phyloP scores from a whole-genome alignment of 768 basidiomycete genomes.

The Boletus reticulatus region DNA sequence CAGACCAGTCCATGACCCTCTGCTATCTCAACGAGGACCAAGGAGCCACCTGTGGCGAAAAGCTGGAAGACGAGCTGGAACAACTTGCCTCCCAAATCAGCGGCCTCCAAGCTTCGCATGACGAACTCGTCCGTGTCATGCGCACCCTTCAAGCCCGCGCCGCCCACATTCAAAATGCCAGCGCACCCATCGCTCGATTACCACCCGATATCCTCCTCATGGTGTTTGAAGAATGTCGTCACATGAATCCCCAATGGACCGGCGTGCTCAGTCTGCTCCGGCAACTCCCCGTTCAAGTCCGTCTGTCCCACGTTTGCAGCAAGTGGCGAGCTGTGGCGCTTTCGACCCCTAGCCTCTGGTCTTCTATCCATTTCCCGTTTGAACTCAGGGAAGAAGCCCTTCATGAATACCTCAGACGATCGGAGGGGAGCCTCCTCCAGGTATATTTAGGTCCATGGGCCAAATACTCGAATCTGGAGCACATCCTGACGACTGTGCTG shows the following conservation, averaged over 20 bases:
- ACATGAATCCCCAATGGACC: conserved; percentile 31
- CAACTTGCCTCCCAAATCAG: conserved; percentile 25
- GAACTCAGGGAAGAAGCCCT: conserved; percentile 29
- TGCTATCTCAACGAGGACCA: conserved; percentile 21
- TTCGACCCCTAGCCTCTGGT: conserved; percentile 34
- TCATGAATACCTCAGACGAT: conserved; percentile 33
- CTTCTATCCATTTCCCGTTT: conserved; percentile 31
- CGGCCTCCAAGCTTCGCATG: conserved; percentile 28
- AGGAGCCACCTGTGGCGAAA: neutral
- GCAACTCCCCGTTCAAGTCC: conserved; percentile 33
- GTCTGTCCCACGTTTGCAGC: conserved; percentile 33
- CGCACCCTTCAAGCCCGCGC: conserved; percentile 28
- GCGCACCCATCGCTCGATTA: conserved; percentile 28
- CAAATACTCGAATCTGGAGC: conserved; percentile 29
- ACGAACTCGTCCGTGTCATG: conserved; percentile 25
- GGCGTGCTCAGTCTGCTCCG: conserved; percentile 33
- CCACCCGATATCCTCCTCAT: conserved; percentile 31
- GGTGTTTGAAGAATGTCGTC: conserved; percentile 32
- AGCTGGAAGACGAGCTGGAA: conserved; percentile 24
- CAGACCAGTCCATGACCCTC: conserved; percentile 21
- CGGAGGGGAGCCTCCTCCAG: conserved; percentile 28
- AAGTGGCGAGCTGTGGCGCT: conserved; percentile 37
- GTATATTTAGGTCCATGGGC: conserved; percentile 34
- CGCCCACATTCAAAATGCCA: conserved; percentile 32
- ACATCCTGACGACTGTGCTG: conserved; percentile 21